Base-by-base conservation (phyloP, 371 early-diverging fungal species). In the Nosema muscidifuracis region DNA sequence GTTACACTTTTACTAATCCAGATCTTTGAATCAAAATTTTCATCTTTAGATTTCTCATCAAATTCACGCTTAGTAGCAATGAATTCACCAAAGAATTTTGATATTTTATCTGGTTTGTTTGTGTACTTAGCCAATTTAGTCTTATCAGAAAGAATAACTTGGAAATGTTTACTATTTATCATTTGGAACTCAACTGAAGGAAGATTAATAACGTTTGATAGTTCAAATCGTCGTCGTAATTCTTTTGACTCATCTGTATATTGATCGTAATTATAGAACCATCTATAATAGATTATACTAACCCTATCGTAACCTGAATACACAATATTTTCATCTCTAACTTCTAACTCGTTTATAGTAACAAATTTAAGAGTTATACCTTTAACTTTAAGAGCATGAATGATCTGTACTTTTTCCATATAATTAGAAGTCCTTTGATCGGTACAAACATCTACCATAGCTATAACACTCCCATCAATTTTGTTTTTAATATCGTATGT, bases 211-310 rank as follows among this genome's bases (percentile, higher is more conserved):
- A 42, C 69, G 16, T 57, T 34, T 6, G 65, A 28, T 15, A 31
- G 22, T 65, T 77, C 78, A 22, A 77, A 24, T 12, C 40, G 4
- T 22, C 18, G 42, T 20, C 78, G n/a, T 22, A 70, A 44, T 13
- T 47, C 22, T 44, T 77, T 73, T 43, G 28, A 38, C n/a, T 47
- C 47, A 24, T 74, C 64, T n/a, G 36, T 42, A 61, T 61, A 74
- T 44, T 77, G 78, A 57, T 69, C 69, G 12, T 56, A 61, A 63
- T 77, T 77, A 56, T 77, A 77, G 26, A 74, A 68, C 71, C 75
- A 73, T 40, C 78, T 58, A 43, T 68, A 74, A 65, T 77, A 77
- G 4, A 77, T 65, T 38, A 74, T 65, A 0, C 20, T 22, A 18
- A 57, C 65, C 7, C 62, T 65, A 33, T 60, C 20, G 20, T 60